phyloP scores from a whole-genome alignment of 257 asterid species.

The Solanum chiquidenum region DNA sequence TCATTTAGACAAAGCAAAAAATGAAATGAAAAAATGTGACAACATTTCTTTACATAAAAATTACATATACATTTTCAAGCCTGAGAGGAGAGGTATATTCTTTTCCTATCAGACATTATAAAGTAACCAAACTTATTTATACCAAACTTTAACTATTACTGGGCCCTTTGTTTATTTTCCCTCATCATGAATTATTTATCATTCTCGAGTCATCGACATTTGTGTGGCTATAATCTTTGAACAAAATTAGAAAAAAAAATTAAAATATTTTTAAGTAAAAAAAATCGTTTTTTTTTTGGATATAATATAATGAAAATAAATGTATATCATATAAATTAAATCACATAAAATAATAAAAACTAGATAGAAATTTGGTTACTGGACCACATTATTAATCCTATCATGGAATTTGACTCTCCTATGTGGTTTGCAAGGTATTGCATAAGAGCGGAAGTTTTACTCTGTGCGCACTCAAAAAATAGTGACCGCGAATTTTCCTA shows the following conservation, averaged over 20 bases:
- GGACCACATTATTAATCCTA: neutral
- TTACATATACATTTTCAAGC: neutral
- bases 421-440: no score
- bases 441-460: fast-evolving
- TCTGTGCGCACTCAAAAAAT: no score
- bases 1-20: neutral
- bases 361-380: neutral
- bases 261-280: no score
- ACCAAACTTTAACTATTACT: neutral
- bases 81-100: neutral
- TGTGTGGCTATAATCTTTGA: neutral
- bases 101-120: neutral
- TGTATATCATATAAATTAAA: no score
- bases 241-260: no score
- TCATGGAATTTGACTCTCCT: neutral
- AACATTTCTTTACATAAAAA: neutral
- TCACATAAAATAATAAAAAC: no score
- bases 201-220: no score
- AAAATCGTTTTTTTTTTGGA: neutral
- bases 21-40: neutral
- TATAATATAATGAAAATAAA: no score
- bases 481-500: fast-evolving
- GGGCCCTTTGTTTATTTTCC: neutral
- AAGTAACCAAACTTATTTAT: neutral
- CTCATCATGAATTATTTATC: neutral